Evolutionary conservation across 2,329 filamentous ascomycete genomes (phyloP).

Genomic region (Colletotrichum paranaense): DNA sequence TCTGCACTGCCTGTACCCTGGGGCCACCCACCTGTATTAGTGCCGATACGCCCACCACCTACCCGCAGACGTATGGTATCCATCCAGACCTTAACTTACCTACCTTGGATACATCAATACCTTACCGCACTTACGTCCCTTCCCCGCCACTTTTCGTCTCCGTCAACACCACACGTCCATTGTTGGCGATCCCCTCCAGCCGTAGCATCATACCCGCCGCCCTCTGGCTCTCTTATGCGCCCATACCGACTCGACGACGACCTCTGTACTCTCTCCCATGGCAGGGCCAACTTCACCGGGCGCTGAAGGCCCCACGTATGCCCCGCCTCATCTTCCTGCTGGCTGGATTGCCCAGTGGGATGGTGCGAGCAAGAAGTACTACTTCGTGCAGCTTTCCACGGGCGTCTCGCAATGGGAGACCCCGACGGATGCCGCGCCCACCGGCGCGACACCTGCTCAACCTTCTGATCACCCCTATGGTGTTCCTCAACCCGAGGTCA

Average conservation of each 20-base stretch:
- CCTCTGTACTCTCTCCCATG: constrained; percentile 49
- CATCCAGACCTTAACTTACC: background rate
- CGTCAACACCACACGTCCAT: constrained; percentile 9
- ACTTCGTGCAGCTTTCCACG: constrained; percentile 78
- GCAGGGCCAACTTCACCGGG: constrained; percentile 68
- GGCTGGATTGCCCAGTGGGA: constrained; percentile 81
- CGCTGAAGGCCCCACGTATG: constrained; percentile 69
- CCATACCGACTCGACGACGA: constrained; percentile 3
- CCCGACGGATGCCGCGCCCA: constrained; percentile 72
- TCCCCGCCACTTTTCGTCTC: constrained; percentile 5
- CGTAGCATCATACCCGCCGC: background rate
- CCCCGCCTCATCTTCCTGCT: constrained; percentile 69
- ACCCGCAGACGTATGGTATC: constrained; percentile 5
- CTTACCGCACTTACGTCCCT: constrained; percentile 15
- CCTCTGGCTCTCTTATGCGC: background rate
- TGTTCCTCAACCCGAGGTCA: constrained; percentile 65
- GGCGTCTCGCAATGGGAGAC: constrained; percentile 81
- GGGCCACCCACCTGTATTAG: constrained; percentile 4
- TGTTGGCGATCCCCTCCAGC: constrained; percentile 7
- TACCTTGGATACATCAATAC: constrained; percentile 2
- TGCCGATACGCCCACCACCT: constrained; percentile 8
- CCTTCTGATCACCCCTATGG: constrained; percentile 73
- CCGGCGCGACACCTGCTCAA: constrained; percentile 67
- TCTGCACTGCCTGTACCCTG: background rate
- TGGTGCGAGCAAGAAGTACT: constrained; percentile 72